These are phyloP conservation scores for Fraxinus floribunda DNA, from an alignment of 305 asterid species.

Conservation along the genomic window DNA sequence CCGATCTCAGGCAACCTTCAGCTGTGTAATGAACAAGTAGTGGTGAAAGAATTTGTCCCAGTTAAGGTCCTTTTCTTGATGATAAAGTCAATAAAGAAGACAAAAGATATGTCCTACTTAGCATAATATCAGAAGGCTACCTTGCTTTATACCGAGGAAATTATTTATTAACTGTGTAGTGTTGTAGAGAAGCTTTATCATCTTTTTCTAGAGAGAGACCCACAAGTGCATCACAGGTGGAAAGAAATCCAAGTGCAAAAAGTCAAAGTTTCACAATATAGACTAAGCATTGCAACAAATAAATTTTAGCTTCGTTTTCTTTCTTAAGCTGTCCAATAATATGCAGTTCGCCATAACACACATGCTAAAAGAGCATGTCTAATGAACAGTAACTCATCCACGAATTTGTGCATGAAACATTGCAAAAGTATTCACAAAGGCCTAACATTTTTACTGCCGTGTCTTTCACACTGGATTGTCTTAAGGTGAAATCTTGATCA, in stretches of 20 bases:
- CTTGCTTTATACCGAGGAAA: slow-evolving; percentile 40
- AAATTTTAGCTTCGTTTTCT: not conserved
- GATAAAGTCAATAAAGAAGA: slow-evolving; percentile 34
- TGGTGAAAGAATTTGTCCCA: slow-evolving; percentile 19
- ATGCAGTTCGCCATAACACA: not conserved
- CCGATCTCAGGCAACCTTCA: slow-evolving; percentile 37
- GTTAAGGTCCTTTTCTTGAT: slow-evolving; percentile 34
- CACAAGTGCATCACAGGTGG: slow-evolving; percentile 37
- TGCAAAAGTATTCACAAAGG: not conserved
- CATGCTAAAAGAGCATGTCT: slow-evolving; percentile 18
- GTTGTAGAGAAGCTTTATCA: slow-evolving; percentile 15
- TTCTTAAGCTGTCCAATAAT: not conserved
- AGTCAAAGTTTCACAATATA: slow-evolving; percentile 42
- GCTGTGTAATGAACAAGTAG: slow-evolving; percentile 16
- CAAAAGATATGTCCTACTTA: slow-evolving; percentile 27
- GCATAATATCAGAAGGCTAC: slow-evolving; percentile 31
- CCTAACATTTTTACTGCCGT: not conserved
- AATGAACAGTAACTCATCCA: slow-evolving; percentile 1
- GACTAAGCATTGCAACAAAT: not conserved
- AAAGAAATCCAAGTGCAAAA: slow-evolving; percentile 34
- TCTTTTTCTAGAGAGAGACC: slow-evolving; percentile 22
- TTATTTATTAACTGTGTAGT: slow-evolving; percentile 17
- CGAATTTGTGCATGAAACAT: not conserved
- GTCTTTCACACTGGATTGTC: not conserved
- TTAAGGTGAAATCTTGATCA: not conserved